phyloP scores from a whole-genome alignment of 495 filamentous ascomycete species.

The Penicillium bialowiezense region DNA sequence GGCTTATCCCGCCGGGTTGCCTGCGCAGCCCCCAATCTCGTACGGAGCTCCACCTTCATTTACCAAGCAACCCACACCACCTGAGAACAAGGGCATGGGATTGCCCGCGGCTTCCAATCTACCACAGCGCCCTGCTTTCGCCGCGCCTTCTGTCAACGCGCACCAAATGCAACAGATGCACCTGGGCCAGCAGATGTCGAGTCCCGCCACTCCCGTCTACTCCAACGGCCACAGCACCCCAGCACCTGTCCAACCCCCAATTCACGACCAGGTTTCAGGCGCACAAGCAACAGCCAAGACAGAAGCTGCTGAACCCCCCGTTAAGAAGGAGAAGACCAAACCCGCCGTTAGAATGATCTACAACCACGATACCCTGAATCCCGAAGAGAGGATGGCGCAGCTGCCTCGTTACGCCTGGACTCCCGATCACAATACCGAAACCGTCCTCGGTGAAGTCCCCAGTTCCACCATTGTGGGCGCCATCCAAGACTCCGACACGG shows the following conservation, averaged over 20 bases:
- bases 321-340: slow-evolving; percentile 68
- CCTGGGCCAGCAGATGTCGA: slow-evolving; percentile 45
- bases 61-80: slow-evolving; percentile 35
- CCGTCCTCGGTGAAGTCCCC: slow-evolving; percentile 37
- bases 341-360: slow-evolving; percentile 66
- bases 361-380: slow-evolving; percentile 71
- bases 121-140: slow-evolving; percentile 62
- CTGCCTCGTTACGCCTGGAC: slow-evolving; percentile 74
- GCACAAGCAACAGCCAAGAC: slow-evolving; percentile 24
- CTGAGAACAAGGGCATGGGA: slow-evolving; percentile 44
- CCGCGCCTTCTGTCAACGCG: slow-evolving; percentile 52
- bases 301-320: slow-evolving; percentile 49
- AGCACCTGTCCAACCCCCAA: slow-evolving; percentile 33
- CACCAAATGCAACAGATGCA: slow-evolving; percentile 65
- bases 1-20: slow-evolving; percentile 33
- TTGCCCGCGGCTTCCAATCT: slow-evolving; percentile 57
- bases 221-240: slow-evolving; percentile 39
- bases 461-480: slow-evolving; percentile 33
- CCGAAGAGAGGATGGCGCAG: slow-evolving; percentile 82
- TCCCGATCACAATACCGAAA: slow-evolving; percentile 43
- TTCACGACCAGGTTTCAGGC: slow-evolving; percentile 60
- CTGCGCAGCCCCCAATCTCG: slow-evolving; percentile 8
- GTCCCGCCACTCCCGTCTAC: slow-evolving; percentile 23
- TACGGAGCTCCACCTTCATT: slow-evolving; percentile 33
- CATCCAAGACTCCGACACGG: slow-evolving; percentile 34